Conservation (phyloP, 352 stramenopile genomes). For the Phytophthora tubulina region DNA sequence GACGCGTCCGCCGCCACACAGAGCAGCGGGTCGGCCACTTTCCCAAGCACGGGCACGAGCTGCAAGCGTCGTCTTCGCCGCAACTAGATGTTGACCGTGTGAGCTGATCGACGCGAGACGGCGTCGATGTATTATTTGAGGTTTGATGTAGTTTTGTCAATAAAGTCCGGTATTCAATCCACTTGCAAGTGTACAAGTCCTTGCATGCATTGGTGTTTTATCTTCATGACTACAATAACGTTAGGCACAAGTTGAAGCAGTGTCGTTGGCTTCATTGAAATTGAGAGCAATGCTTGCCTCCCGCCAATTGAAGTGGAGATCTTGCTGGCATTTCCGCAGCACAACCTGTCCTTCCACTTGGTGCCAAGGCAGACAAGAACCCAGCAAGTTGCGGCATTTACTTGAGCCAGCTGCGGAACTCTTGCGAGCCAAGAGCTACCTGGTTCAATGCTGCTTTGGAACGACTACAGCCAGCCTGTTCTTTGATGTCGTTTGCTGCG, state of each 20-base stretch:
- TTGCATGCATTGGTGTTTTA: neutral
- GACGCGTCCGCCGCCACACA: slow-evolving; percentile 16
- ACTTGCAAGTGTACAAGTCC: neutral
- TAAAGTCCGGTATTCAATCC: slow-evolving; percentile 19
- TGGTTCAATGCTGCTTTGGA: neutral
- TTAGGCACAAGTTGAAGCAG: too few species aligned
- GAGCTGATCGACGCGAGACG: neutral
- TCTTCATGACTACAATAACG: neutral
- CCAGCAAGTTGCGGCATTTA: slow-evolving; percentile 6
- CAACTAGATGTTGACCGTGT: slow-evolving; percentile 20
- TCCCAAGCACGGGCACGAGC: slow-evolving; percentile 36
- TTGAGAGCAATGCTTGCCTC: neutral
- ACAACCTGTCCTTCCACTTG: slow-evolving; percentile 9
- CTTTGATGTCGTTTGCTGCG: slow-evolving; percentile 19
- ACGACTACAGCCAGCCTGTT: slow-evolving; percentile 13
- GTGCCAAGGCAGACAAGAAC: slow-evolving; percentile 7
- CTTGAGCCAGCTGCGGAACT: slow-evolving; percentile 2
- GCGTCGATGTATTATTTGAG: slow-evolving; percentile 12
- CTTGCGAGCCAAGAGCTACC: neutral
- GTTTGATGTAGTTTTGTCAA: slow-evolving; percentile 16
- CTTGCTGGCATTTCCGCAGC: neutral
- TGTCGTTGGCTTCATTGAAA: neutral
- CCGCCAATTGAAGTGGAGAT: neutral
- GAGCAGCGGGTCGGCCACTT: slow-evolving; percentile 24
- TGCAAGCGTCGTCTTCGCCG: slow-evolving; percentile 40